Evolutionary conservation across 2,329 filamentous ascomycete species (phyloP).

Genomic region (Blastomyces parvus): DNA sequence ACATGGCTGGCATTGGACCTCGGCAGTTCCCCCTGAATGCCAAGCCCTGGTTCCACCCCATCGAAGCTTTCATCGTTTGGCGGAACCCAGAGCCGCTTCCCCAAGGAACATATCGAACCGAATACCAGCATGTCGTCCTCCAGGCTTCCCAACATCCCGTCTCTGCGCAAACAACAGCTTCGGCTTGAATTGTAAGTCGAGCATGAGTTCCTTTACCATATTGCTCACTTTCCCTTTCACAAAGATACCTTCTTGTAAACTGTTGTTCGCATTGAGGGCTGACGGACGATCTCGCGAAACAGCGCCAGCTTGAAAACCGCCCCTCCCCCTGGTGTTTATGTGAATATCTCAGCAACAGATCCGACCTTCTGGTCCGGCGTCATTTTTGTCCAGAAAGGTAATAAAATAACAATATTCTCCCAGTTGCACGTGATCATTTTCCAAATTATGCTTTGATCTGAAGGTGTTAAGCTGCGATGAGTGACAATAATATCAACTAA

Average conservation of each 20-base stretch:
- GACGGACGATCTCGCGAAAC: constrained; percentile 10
- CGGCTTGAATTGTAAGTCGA: constrained; percentile 66
- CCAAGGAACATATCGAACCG: not conserved
- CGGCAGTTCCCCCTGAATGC: not conserved
- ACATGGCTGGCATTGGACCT: not conserved
- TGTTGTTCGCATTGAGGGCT: constrained; percentile 1
- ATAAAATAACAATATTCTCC: constrained; percentile 7
- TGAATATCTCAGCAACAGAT: constrained; percentile 73
- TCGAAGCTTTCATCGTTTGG: not conserved
- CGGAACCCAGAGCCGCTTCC: not conserved
- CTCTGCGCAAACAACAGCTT: constrained; percentile 64
- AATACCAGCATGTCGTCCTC: constrained; percentile 26
- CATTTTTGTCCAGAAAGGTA: constrained; percentile 82
- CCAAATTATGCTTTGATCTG: not conserved
- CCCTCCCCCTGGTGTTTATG: constrained; percentile 77
- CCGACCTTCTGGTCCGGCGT: constrained; percentile 81
- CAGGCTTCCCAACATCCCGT: constrained; percentile 34
- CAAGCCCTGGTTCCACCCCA: not conserved
- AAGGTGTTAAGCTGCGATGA: not conserved
- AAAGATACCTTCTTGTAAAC: constrained; percentile 11
- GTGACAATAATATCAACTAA: not conserved
- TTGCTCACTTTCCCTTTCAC: not conserved
- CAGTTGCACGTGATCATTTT: not conserved
- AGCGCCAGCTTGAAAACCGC: constrained; percentile 73
- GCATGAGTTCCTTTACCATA: not conserved